These are phyloP conservation scores for Pythium biforme DNA, from an alignment of 352 stramenopile genomes.

Conservation along the genomic window DNA sequence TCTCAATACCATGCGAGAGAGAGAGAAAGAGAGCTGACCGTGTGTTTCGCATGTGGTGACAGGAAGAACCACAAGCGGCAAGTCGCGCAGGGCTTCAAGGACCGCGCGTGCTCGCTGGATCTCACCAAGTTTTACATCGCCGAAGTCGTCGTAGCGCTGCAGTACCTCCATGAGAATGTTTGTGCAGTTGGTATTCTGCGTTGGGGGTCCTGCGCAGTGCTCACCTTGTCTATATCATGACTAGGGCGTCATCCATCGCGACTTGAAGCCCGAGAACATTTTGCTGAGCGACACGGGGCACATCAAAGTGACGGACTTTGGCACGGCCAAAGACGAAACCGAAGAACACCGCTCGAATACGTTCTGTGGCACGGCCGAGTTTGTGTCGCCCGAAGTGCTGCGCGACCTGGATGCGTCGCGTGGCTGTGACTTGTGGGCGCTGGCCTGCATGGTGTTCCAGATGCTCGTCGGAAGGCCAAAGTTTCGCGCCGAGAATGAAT, in stretches of 20 bases:
- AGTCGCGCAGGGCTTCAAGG: conserved; percentile 46
- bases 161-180: conserved; percentile 90
- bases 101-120: conserved; percentile 71
- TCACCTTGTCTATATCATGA: neutral
- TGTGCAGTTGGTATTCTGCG: no score
- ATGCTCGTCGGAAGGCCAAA: conserved; percentile 81
- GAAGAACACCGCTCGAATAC: conserved; percentile 82
- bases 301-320: conserved; percentile 91
- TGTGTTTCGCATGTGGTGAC: neutral
- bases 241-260: conserved; percentile 94
- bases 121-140: conserved; percentile 92
- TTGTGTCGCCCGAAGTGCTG: conserved; percentile 91
- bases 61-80: conserved; percentile 83
- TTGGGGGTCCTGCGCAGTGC: no score
- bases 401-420: conserved; percentile 78
- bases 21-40: neutral
- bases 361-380: conserved; percentile 92
- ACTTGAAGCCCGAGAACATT: conserved; percentile 94
- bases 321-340: conserved; percentile 80
- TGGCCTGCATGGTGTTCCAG: conserved; percentile 92
- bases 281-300: conserved; percentile 81
- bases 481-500: conserved; percentile 90
- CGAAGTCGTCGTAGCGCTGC: conserved; percentile 93
- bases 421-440: conserved; percentile 88
- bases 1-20: neutral